phyloP scores from a whole-genome alignment of 2,329 filamentous ascomycete genomes.

The Septoria petroselini region DNA sequence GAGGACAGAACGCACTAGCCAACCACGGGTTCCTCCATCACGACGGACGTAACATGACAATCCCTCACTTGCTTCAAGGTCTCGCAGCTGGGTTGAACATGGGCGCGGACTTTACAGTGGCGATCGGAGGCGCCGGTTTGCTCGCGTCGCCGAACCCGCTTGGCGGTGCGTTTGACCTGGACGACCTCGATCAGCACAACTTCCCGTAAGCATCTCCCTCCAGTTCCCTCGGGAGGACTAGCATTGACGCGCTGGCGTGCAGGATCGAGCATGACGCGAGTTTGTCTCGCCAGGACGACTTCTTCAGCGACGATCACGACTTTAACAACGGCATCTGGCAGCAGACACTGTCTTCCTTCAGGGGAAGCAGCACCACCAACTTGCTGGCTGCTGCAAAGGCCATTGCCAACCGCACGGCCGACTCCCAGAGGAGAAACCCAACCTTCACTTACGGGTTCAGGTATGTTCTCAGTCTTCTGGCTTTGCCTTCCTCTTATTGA shows the following conservation, averaged over 20 bases:
- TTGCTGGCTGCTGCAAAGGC: slow-evolving; percentile 34
- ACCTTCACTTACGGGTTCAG: slow-evolving; percentile 37
- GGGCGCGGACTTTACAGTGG: slow-evolving; percentile 32
- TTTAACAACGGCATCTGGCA: slow-evolving; percentile 39
- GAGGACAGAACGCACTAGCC: slow-evolving; percentile 24
- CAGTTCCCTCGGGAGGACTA: too few relatives aligned
- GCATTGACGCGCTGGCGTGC: too few relatives aligned
- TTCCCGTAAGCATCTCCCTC: slow-evolving; percentile 29
- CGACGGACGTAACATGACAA: slow-evolving; percentile 28
- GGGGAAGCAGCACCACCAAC: slow-evolving; percentile 28
- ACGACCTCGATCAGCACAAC: slow-evolving; percentile 35
- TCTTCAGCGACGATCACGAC: slow-evolving; percentile 37
- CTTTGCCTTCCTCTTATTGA: slow-evolving; percentile 30
- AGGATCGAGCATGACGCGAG: slow-evolving; percentile 40
- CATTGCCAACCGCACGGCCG: slow-evolving; percentile 34
- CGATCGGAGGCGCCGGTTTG: slow-evolving; percentile 32
- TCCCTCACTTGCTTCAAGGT: slow-evolving; percentile 29
- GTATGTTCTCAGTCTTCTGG: slow-evolving; percentile 14
- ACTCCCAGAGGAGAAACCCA: slow-evolving; percentile 32
- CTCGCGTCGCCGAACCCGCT: slow-evolving; percentile 24
- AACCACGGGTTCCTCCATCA: slow-evolving; percentile 32
- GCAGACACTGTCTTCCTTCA: slow-evolving; percentile 31
- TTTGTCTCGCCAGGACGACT: slow-evolving; percentile 37
- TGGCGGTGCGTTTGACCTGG: slow-evolving; percentile 28
- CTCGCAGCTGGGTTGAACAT: slow-evolving; percentile 32